These are phyloP conservation scores for Hanseniaspora pseudoguilliermondii DNA, from an alignment of 805 yeast genomes.

Conservation along the genomic window DNA sequence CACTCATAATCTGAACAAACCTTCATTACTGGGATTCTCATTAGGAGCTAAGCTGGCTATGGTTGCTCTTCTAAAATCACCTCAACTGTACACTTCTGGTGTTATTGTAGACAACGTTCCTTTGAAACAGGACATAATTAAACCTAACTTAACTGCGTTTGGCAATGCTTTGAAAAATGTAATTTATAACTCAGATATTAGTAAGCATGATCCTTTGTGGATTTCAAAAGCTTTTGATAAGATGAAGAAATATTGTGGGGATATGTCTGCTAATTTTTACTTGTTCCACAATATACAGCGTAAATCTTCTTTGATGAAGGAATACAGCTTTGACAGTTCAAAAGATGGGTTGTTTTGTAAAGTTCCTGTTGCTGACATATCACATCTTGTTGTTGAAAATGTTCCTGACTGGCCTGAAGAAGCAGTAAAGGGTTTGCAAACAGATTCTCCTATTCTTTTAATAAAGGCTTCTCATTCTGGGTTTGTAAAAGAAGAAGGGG, in stretches of 20 bases:
- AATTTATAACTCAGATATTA: constrained; percentile 14
- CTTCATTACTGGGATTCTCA: constrained; percentile 39
- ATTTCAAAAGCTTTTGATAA: neutral
- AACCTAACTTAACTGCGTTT: constrained; percentile 15
- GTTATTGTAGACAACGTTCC: constrained; percentile 21
- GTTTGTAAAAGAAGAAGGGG: constrained; percentile 29
- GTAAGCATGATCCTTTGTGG: neutral
- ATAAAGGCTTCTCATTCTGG: constrained; percentile 34
- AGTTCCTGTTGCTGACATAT: constrained; percentile 16
- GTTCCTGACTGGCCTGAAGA: constrained; percentile 22
- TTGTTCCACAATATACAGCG: neutral
- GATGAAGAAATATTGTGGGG: neutral
- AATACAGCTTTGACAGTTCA: constrained; percentile 16
- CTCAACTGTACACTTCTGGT: constrained; percentile 32
- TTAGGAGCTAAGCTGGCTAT: constrained; percentile 52
- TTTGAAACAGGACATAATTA: constrained; percentile 19
- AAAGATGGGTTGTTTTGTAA: neutral
- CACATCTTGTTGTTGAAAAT: constrained; percentile 18
- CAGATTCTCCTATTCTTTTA: constrained; percentile 29
- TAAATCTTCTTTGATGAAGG: constrained; percentile 18
- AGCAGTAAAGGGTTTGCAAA: constrained; percentile 20
- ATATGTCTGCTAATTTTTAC: neutral
- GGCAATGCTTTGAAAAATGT: neutral
- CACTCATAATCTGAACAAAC: constrained; percentile 18
- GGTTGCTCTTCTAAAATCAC: constrained; percentile 29